Evolutionary conservation across 2,329 filamentous ascomycete species (phyloP).

Genomic region (Ramularia endophylla): DNA sequence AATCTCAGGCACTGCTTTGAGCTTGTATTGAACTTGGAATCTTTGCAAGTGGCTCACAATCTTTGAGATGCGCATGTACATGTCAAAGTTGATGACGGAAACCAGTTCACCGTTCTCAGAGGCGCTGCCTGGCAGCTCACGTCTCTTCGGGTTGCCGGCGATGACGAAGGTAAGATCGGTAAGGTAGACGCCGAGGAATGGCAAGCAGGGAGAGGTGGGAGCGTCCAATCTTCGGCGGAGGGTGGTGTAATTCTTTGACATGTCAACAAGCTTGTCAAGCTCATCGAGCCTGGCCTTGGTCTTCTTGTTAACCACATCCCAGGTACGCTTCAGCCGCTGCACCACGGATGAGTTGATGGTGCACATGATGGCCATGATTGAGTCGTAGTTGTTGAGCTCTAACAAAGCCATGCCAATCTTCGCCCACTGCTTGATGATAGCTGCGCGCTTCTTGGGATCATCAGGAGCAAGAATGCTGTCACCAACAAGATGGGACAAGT

Average conservation of each 20-base stretch:
- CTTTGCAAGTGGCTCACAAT: slow-evolving; percentile 94
- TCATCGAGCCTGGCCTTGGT: slow-evolving; percentile 73
- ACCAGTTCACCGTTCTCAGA: slow-evolving; percentile 58
- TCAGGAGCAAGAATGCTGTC: slow-evolving; percentile 83
- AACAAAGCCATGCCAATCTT: slow-evolving; percentile 85
- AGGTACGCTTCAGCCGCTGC: slow-evolving; percentile 78
- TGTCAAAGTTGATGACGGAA: slow-evolving; percentile 95
- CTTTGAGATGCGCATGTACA: slow-evolving; percentile 88
- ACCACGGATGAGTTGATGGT: slow-evolving; percentile 90
- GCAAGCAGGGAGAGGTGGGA: slow-evolving; percentile 76
- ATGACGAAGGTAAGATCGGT: slow-evolving; percentile 96
- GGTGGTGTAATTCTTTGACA: slow-evolving; percentile 83
- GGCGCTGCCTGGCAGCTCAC: slow-evolving; percentile 59
- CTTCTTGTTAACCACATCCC: slow-evolving; percentile 81
- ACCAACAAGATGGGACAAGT: slow-evolving; percentile 85
- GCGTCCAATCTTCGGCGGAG: slow-evolving; percentile 79
- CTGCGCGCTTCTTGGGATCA: slow-evolving; percentile 89
- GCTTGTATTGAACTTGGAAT: slow-evolving; percentile 88
- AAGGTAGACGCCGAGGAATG: slow-evolving; percentile 92
- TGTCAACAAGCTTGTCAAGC: slow-evolving; percentile 79
- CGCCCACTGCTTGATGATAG: slow-evolving; percentile 95
- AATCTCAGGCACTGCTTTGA: slow-evolving; percentile 77
- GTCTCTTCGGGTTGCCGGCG: slow-evolving; percentile 82
- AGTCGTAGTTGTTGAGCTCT: slow-evolving; percentile 92
- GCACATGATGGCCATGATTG: slow-evolving; percentile 94